These are phyloP conservation scores for Lactarius hengduanensis DNA, from an alignment of 768 basidiomycete species.

Conservation along the genomic window DNA sequence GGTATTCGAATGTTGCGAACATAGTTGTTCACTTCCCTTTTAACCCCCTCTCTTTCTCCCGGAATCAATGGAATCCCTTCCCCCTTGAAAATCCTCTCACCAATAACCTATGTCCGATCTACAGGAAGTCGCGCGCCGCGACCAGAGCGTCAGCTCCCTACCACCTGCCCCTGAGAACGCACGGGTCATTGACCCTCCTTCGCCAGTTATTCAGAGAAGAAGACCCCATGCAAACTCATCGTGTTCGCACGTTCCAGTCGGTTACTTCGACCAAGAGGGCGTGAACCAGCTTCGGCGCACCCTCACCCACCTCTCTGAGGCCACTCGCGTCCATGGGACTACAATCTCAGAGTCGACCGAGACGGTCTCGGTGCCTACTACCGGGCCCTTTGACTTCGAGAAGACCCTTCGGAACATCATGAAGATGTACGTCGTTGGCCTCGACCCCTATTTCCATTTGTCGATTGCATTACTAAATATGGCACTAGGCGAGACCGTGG, in stretches of 20 bases:
- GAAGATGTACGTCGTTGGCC: conserved; percentile 27
- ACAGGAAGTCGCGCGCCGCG: neutral
- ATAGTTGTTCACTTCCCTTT: neutral
- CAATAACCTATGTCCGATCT: conserved; percentile 9
- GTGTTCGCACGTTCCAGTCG: conserved; percentile 39
- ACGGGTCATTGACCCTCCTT: neutral
- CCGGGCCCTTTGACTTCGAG: conserved; percentile 36
- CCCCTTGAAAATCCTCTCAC: neutral
- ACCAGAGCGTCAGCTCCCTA: conserved; percentile 15
- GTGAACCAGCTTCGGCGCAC: conserved; percentile 42
- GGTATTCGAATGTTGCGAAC: neutral
- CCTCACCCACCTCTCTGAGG: conserved; percentile 33
- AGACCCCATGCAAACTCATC: neutral
- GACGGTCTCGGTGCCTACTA: conserved; percentile 28
- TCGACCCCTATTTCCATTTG: neutral
- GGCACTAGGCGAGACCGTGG: conserved; percentile 46
- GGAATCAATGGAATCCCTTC: neutral
- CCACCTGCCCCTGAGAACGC: conserved; percentile 9
- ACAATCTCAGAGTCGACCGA: conserved; percentile 23
- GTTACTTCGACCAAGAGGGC: conserved; percentile 56
- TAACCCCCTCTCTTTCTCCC: neutral
- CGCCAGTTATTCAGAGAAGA: neutral
- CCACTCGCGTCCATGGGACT: neutral
- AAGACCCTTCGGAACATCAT: conserved; percentile 31
- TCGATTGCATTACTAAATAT: neutral